These are phyloP conservation scores for Boletus patriciae DNA, from an alignment of 768 basidiomycete genomes.

Conservation along the genomic window DNA sequence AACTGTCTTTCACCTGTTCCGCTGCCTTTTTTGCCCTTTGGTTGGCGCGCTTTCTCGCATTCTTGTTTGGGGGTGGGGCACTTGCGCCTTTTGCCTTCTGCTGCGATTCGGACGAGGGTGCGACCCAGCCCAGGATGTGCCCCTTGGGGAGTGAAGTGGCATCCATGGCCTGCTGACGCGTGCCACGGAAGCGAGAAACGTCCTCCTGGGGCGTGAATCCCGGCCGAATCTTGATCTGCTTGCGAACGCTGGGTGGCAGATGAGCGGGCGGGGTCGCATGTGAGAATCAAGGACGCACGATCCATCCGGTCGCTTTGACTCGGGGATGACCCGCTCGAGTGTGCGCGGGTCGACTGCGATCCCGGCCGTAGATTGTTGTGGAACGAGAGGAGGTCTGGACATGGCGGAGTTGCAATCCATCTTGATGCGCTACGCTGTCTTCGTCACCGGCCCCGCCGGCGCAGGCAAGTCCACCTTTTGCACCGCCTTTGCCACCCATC, in stretches of 20 bases:
- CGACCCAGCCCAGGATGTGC: constrained; percentile 80
- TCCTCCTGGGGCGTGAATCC: constrained; percentile 97
- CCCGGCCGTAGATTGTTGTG: constrained; percentile 69
- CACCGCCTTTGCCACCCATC: constrained; percentile 83
- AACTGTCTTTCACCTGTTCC: constrained; percentile 69
- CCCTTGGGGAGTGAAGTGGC: constrained; percentile 64
- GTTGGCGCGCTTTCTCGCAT: constrained; percentile 81
- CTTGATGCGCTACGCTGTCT: constrained; percentile 82
- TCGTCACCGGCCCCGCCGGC: constrained; percentile 94
- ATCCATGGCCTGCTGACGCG: constrained; percentile 74
- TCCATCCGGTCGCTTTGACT: constrained; percentile 80
- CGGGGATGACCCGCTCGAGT: constrained; percentile 84
- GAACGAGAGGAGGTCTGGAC: constrained; percentile 76
- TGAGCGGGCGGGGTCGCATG: constrained; percentile 11
- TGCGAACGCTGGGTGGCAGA: constrained; percentile 60
- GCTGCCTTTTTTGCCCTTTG: constrained; percentile 65
- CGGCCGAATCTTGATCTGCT: constrained; percentile 85
- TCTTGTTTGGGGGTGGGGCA: constrained; percentile 60
- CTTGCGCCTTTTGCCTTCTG: constrained; percentile 31
- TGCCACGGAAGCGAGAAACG: constrained; percentile 79
- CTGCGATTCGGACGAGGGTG: constrained; percentile 50
- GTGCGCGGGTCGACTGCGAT: constrained; percentile 86
- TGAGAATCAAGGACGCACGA: constrained; percentile 48
- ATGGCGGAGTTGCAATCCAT: constrained; percentile 45
- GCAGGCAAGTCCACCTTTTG: constrained; percentile 98